Percentiles rank a stretch among this genome's conserved stretches.
Conservation (phyloP, 1,139 yeast species). For the Geotrichum reessii region DNA sequence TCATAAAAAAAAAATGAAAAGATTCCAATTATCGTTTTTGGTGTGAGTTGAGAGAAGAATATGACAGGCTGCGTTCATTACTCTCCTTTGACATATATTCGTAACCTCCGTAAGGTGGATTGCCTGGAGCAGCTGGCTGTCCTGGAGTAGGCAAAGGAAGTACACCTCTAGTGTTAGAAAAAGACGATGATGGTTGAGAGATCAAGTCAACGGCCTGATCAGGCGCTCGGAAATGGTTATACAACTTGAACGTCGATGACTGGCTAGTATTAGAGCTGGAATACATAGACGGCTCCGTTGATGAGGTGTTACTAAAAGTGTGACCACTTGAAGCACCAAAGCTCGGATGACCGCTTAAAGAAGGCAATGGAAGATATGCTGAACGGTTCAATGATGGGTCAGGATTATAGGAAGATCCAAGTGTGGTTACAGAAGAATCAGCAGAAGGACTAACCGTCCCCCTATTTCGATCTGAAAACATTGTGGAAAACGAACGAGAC, state of each 20-base stretch:
- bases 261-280: constrained; percentile 8
- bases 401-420: background rate
- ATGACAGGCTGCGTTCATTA: constrained; percentile 25
- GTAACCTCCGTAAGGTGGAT: constrained; percentile 16
- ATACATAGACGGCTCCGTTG: constrained; percentile 5
- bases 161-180: constrained; percentile 10
- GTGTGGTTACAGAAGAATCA: background rate
- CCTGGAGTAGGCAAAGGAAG: constrained; percentile 4
- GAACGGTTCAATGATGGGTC: constrained; percentile 4
- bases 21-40: constrained; percentile 6
- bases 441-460: background rate
- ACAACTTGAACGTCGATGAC: constrained; percentile 13
- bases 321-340: background rate
- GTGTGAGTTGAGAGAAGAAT: constrained; percentile 4
- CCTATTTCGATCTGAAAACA: background rate
- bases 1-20: background rate
- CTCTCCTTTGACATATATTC: constrained; percentile 25
- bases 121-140: constrained; percentile 5
- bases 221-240: constrained; percentile 10
- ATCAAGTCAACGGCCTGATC: constrained; percentile 8
- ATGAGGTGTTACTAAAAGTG: background rate
- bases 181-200: constrained; percentile 11
- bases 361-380: background rate
- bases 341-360: background rate
- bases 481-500: background rate